phyloP scores from a whole-genome alignment of 1,139 yeast species.

The Lodderomyces orthopsilosis region DNA sequence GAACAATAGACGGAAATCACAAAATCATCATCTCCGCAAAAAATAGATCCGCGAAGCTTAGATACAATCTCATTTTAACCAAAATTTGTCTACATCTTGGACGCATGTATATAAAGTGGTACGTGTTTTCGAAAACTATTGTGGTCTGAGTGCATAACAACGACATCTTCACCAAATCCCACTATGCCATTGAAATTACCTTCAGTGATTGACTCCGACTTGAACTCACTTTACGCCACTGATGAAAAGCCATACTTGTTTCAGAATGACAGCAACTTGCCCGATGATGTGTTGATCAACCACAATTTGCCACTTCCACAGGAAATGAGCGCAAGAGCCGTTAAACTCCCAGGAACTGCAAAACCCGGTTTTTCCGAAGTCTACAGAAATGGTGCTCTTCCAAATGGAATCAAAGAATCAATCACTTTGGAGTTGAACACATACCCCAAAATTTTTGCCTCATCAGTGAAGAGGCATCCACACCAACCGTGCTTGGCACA shows the following conservation, averaged over 20 bases:
- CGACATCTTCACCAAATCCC: background rate
- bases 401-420: slow-evolving; percentile 22
- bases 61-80: too few species aligned
- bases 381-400: slow-evolving; percentile 29
- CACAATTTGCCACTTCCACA: slow-evolving; percentile 26
- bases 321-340: slow-evolving; percentile 16
- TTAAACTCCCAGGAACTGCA: slow-evolving; percentile 31
- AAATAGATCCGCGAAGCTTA: too few species aligned
- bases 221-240: slow-evolving; percentile 11
- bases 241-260: slow-evolving; percentile 17
- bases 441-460: slow-evolving; percentile 24
- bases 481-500: slow-evolving; percentile 29
- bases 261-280: slow-evolving; percentile 17
- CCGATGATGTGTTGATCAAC: slow-evolving; percentile 17
- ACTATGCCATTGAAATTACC: slow-evolving; percentile 9
- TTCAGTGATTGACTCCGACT: slow-evolving; percentile 11
- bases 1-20: background rate
- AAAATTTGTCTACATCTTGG: too few species aligned
- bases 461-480: slow-evolving; percentile 18
- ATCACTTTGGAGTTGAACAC: slow-evolving; percentile 28
- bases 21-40: background rate
- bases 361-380: slow-evolving; percentile 30
- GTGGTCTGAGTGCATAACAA: too few species aligned
- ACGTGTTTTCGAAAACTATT: too few species aligned
- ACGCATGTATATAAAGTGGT: too few species aligned